phyloP scores from a whole-genome alignment of 2,329 filamentous ascomycete species.

The Pezizomycotina sp. region DNA sequence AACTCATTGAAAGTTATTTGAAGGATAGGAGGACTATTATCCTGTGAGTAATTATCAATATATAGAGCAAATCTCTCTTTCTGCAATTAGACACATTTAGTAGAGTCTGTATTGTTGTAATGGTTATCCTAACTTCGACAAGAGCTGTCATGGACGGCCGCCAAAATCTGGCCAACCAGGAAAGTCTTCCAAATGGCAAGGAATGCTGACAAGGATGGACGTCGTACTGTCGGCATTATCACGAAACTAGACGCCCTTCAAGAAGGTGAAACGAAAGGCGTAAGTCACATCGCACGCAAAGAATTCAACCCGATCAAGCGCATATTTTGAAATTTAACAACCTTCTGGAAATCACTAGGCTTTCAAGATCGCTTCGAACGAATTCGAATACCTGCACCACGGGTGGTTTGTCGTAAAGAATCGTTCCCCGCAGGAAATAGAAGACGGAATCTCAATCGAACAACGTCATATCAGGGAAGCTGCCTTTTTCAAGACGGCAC shows the following conservation, averaged over 20 bases:
- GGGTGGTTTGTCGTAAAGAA: constrained; percentile 25
- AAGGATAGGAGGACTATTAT: constrained; percentile 24
- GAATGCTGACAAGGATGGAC: constrained; percentile 21
- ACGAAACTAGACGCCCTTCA: constrained; percentile 25
- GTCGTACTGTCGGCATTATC: constrained; percentile 24
- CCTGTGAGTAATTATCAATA: constrained; percentile 17
- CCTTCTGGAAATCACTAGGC: constrained; percentile 1
- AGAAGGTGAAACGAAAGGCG: constrained; percentile 19
- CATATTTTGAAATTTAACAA: neutral
- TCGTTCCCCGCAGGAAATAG: constrained; percentile 23
- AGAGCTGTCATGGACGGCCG: constrained; percentile 18
- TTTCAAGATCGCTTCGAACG: constrained; percentile 11
- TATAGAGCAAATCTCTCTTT: neutral
- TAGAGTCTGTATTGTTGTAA: neutral
- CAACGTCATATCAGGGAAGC: constrained; percentile 21
- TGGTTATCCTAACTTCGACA: neutral
- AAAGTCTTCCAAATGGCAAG: constrained; percentile 23
- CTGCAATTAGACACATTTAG: too few relatives aligned
- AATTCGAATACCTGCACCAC: constrained; percentile 18
- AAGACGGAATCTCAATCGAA: constrained; percentile 16
- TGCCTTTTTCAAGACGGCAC: constrained; percentile 21
- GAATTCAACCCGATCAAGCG: neutral
- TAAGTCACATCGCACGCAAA: neutral
- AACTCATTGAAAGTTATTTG: constrained; percentile 22
- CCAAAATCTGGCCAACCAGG: constrained; percentile 24